Base-by-base conservation (phyloP, 2,329 filamentous ascomycete genomes). In the Exophiala dermatitidis region DNA sequence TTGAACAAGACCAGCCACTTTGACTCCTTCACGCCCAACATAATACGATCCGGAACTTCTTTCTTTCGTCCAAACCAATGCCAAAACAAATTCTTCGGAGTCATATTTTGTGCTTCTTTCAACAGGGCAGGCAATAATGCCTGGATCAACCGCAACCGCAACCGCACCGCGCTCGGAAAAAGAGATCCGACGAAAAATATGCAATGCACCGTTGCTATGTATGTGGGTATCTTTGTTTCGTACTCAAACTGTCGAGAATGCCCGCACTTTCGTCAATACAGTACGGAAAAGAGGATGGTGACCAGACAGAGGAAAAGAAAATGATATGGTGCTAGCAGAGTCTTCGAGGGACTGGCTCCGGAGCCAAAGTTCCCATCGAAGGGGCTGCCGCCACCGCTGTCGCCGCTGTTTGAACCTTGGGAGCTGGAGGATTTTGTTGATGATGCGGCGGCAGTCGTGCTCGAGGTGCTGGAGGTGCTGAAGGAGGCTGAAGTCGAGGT, bases 381-480 rank as follows among this genome's bases (percentile, higher is more conserved):
- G 56, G 77, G 82, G 60, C 79, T 89, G 60, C 74, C 88, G 54
- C 81, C 81, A 49, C 80, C 50, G 48, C 52, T 57, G 36, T 19
- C 46, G 30, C 41, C 46, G 1, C 7, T 8, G 29, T n/a, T 29
- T 5, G 45, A 47, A 5, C 42, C 48, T 19, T 49, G 33, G 10
- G 44, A 41, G 28, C 28, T 31, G n/a, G 91, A 90, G 71, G 78
- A 85, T 38, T 82, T 88, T 1, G 69, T 77, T 40, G 90, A 85
- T 1, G 79, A 90, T 55, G 87, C 90, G 61, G 79, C 80, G 63
- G 90, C 90, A 74, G 79, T 88, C 66, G 81, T 85, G 30, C 93
- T 86, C 38, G 38, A 41, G 19, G 10, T 1, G 69, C 77, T 41
- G 90, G 85, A 1, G 79, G 90, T 55, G 87, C 90, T 61, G 79